Evolutionary conservation across 2,329 filamentous ascomycete species (phyloP).

Genomic region (Neonectria neomacrospora): DNA sequence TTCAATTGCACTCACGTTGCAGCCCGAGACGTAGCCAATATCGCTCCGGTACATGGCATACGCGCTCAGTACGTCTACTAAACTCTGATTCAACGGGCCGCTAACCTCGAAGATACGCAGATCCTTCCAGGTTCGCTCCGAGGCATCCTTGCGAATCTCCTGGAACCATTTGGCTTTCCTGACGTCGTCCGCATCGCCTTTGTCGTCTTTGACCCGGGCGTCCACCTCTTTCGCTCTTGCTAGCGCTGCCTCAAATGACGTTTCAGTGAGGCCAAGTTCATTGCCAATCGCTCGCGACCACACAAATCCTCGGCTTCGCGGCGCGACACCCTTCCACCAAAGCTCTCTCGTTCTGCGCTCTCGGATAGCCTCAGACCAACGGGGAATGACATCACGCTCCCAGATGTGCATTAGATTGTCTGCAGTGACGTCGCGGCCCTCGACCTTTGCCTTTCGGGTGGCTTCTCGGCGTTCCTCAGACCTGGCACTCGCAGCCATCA

Average conservation of each 20-base stretch:
- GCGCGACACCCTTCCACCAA: conserved; percentile 84
- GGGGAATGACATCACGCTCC: conserved; percentile 80
- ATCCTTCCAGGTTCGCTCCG: conserved; percentile 74
- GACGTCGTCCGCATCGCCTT: conserved; percentile 64
- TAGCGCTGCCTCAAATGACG: conserved; percentile 77
- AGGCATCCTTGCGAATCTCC: conserved; percentile 72
- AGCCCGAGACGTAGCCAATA: conserved; percentile 80
- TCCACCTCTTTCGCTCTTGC: conserved; percentile 73
- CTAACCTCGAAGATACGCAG: conserved; percentile 76
- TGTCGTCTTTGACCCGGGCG: conserved; percentile 62
- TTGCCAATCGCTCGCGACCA: conserved; percentile 81
- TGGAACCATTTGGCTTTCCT: conserved; percentile 70
- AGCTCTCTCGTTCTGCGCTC: conserved; percentile 78
- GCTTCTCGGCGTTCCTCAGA: conserved; percentile 70
- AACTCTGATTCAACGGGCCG: conserved; percentile 72
- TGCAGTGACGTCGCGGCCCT: conserved; percentile 64
- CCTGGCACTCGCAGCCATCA: conserved; percentile 75
- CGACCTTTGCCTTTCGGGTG: conserved; percentile 61
- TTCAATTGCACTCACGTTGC: conserved; percentile 68
- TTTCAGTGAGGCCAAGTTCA: conserved; percentile 72
- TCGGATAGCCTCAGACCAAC: conserved; percentile 77
- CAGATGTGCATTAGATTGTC: conserved; percentile 71
- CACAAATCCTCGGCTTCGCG: conserved; percentile 74
- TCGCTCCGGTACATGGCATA: conserved; percentile 86
- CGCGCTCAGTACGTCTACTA: conserved; percentile 79